Percentiles rank a stretch among this genome's conserved stretches.
phyloP scores from a whole-genome alignment of 176 grass and related monocot genomes.

The Carex kokanica region DNA sequence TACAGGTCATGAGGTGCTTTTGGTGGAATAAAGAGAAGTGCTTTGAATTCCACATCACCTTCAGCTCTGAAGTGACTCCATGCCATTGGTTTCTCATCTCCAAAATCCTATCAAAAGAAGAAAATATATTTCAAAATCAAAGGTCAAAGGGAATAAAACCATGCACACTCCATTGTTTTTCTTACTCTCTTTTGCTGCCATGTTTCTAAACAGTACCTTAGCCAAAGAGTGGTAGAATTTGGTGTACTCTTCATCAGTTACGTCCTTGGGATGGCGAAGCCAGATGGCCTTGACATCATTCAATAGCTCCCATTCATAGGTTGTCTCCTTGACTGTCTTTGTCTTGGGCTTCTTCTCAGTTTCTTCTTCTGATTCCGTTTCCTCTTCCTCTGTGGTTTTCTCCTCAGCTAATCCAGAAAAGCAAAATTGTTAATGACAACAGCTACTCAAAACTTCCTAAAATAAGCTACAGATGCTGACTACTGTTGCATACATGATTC shows the following conservation, averaged over 20 bases:
- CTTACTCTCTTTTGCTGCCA: neutral
- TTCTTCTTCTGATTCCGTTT: slow-evolving; percentile 63
- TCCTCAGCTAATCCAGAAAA: slow-evolving; percentile 46
- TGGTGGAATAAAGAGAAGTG: slow-evolving; percentile 84
- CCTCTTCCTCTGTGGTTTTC: slow-evolving; percentile 54
- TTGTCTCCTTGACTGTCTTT: slow-evolving; percentile 87
- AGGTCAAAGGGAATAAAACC: neutral
- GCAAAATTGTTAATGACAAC: neutral
- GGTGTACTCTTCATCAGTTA: slow-evolving; percentile 89
- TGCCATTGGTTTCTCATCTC: slow-evolving; percentile 78
- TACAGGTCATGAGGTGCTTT: slow-evolving; percentile 94
- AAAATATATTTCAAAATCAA: neutral
- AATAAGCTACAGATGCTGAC: neutral
- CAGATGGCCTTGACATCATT: slow-evolving; percentile 98
- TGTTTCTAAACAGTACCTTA: slow-evolving; percentile 43
- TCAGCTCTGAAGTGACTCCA: slow-evolving; percentile 95
- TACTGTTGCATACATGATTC: slow-evolving; percentile 44
- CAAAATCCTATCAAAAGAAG: slow-evolving; percentile 57
- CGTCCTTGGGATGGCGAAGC: slow-evolving; percentile 89
- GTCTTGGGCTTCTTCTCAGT: slow-evolving; percentile 90
- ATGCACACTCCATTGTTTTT: neutral
- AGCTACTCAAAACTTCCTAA: neutral
- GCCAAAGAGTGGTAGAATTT: slow-evolving; percentile 93
- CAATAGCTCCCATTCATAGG: slow-evolving; percentile 77
- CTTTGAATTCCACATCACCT: slow-evolving; percentile 97